Conservation (phyloP, 2,329 filamentous ascomycete genomes). For the Fusarium sp. region DNA sequence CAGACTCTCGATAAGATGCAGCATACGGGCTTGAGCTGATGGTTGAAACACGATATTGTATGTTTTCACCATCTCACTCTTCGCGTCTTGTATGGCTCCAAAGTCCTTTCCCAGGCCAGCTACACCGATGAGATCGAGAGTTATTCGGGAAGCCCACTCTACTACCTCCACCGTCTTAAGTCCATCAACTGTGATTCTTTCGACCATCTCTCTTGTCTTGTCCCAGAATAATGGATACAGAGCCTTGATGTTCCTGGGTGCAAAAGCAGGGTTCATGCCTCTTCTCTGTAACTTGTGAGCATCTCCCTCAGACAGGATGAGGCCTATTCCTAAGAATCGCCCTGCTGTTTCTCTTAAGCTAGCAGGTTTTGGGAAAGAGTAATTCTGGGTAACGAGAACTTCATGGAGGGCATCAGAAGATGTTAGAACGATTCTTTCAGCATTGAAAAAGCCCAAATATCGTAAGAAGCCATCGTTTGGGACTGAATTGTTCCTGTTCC, state of each 20-base stretch:
- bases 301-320: slow-evolving; percentile 89
- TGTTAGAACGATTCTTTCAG: slow-evolving; percentile 67
- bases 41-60: slow-evolving; percentile 67
- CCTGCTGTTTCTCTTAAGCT: slow-evolving; percentile 64
- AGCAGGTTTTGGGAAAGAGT: slow-evolving; percentile 73
- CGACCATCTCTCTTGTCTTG: slow-evolving; percentile 74
- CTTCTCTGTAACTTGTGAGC: slow-evolving; percentile 85
- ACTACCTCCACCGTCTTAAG: slow-evolving; percentile 63
- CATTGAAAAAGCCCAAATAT: slow-evolving; percentile 69
- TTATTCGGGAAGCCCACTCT: slow-evolving; percentile 71
- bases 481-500: slow-evolving; percentile 65
- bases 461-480: slow-evolving; percentile 75
- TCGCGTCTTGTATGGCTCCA: slow-evolving; percentile 67
- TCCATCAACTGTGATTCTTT: slow-evolving; percentile 62
- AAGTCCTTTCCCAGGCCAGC: slow-evolving; percentile 78
- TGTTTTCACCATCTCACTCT: slow-evolving; percentile 64
- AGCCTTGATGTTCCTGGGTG: slow-evolving; percentile 85
- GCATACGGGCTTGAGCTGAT: slow-evolving; percentile 58
- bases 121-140: slow-evolving; percentile 78
- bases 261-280: slow-evolving; percentile 83
- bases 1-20: slow-evolving; percentile 67
- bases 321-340: slow-evolving; percentile 73
- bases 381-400: slow-evolving; percentile 72
- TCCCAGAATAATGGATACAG: slow-evolving; percentile 85
- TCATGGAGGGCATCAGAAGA: slow-evolving; percentile 72